Evolutionary conservation across 306 rosid species (phyloP).

Genomic region (Vachellia pachyceras): DNA sequence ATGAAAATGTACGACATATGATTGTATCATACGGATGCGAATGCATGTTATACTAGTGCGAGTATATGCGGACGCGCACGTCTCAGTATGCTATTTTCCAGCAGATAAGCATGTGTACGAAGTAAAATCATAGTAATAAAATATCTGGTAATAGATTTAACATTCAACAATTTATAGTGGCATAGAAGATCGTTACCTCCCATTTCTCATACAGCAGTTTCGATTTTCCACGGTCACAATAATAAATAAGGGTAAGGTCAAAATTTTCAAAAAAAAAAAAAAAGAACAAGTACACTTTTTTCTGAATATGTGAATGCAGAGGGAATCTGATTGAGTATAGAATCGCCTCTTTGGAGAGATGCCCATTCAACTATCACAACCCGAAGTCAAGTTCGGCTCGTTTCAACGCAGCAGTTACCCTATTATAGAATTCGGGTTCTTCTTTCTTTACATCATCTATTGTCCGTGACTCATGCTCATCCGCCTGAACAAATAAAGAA

Average conservation of each 20-base stretch:
- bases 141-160: not conserved
- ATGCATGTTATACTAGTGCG: no score
- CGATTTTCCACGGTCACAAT: not conserved
- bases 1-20: no score
- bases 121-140: no score
- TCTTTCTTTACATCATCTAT: constrained; percentile 69
- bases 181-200: not conserved
- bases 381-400: constrained; percentile 77
- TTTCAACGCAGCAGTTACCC: constrained; percentile 66
- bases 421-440: constrained; percentile 71
- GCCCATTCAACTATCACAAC: constrained; percentile 33
- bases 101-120: no score
- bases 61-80: no score
- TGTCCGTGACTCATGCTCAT: constrained; percentile 73
- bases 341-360: not conserved
- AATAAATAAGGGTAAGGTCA: not conserved
- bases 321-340: not conserved
- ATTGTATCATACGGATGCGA: no score
- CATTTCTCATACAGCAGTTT: not conserved
- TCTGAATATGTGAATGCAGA: not conserved
- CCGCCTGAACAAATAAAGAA: constrained; percentile 62
- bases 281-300: not conserved
- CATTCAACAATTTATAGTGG: not conserved
- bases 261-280: not conserved
- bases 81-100: no score